These are phyloP conservation scores for Cyberlindnera japonica DNA, from an alignment of 805 yeast genomes.

Conservation along the genomic window DNA sequence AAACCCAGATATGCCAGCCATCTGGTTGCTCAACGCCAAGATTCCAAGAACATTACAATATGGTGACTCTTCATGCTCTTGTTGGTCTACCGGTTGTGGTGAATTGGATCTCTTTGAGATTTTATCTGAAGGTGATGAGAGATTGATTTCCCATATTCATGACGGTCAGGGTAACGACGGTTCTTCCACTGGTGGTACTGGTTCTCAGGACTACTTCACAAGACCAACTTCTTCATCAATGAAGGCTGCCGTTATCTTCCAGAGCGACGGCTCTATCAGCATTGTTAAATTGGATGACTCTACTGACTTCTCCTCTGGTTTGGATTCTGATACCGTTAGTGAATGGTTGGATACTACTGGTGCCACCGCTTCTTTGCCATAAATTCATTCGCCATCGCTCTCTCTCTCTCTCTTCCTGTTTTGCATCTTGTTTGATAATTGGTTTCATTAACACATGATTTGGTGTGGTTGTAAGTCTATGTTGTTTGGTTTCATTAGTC, in stretches of 20 bases:
- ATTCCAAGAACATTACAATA: constrained; percentile 96
- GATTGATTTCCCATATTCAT: constrained; percentile 79
- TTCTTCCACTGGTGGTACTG: constrained; percentile 71
- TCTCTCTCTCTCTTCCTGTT: not conserved
- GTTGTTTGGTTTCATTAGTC: not conserved
- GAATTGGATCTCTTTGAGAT: constrained; percentile 95
- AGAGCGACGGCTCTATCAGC: constrained; percentile 48
- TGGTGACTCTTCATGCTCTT: constrained; percentile 80
- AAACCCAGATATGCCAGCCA: constrained; percentile 96
- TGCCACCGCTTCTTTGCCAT: constrained; percentile 37
- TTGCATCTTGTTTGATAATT: not conserved
- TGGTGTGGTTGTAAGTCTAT: not conserved
- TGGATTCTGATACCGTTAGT: constrained; percentile 53
- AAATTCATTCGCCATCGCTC: not conserved
- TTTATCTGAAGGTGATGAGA: constrained; percentile 68
- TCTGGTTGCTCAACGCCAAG: constrained; percentile 93
- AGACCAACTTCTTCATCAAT: constrained; percentile 78
- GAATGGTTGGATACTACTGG: constrained; percentile 56
- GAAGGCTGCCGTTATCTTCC: constrained; percentile 89
- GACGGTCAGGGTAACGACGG: constrained; percentile 70
- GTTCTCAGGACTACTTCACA: constrained; percentile 77
- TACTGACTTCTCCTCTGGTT: constrained; percentile 46
- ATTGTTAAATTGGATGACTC: constrained; percentile 57
- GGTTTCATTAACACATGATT: not conserved
- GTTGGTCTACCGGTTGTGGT: constrained; percentile 98